Evolutionary conservation across 2,329 filamentous ascomycete genomes (phyloP).

Genomic region (Curvularia verruculosa): DNA sequence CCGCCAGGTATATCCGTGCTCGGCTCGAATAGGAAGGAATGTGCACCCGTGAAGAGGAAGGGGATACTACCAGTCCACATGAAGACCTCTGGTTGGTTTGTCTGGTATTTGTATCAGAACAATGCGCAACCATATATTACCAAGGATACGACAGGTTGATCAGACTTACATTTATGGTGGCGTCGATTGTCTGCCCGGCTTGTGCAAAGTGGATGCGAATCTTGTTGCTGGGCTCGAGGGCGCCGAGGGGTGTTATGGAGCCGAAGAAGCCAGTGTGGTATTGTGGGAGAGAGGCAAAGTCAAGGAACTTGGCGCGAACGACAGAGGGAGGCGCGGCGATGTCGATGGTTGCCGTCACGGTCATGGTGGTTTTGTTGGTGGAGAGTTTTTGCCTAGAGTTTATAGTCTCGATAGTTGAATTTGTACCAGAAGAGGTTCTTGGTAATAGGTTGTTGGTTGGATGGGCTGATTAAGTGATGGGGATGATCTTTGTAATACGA

Average conservation of each 20-base stretch:
- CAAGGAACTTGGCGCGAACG: constrained; percentile 26
- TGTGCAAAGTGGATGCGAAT: constrained; percentile 16
- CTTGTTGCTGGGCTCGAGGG: constrained; percentile 18
- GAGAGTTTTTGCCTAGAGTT: not conserved
- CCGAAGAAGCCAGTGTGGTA: constrained; percentile 24
- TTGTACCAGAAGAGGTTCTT: too few species aligned
- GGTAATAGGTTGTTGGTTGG: not conserved
- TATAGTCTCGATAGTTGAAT: not conserved
- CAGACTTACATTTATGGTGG: constrained; percentile 11
- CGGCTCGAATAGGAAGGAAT: constrained; percentile 23
- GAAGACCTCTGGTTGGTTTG: constrained; percentile 18
- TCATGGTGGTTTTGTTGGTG: constrained; percentile 7
- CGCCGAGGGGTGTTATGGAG: constrained; percentile 21
- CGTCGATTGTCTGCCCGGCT: constrained; percentile 15
- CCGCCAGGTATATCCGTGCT: constrained; percentile 14
- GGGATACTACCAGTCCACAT: constrained; percentile 23
- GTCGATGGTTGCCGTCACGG: constrained; percentile 20
- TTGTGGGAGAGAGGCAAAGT: constrained; percentile 16
- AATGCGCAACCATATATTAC: not conserved
- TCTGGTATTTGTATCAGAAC: constrained; percentile 2
- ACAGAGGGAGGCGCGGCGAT: constrained; percentile 21
- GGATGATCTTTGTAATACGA: too few species aligned
- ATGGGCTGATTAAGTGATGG: too few species aligned
- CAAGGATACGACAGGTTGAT: too few species aligned
- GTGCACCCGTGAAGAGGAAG: constrained; percentile 25